Base-by-base conservation (phyloP, 1,284 basidiomycete species). In the Austroboletus rostrupii region DNA sequence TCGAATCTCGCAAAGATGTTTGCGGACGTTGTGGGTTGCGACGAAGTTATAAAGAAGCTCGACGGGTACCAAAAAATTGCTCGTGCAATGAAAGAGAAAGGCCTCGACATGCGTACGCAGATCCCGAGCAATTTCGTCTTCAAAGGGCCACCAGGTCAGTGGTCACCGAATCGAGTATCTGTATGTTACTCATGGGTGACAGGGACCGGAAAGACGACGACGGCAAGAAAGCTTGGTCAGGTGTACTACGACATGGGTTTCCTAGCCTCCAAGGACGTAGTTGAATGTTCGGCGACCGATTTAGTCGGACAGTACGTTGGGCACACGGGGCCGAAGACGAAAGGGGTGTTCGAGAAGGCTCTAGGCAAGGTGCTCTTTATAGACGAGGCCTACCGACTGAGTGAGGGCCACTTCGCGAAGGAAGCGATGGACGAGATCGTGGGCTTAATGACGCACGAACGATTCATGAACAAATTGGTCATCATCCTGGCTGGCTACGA, bases 81-180 rank as follows among this genome's bases (percentile, higher is more conserved):
- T 3, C 59, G 60, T 5, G 64, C 57, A 17, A 71, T 73, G 62
- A 79, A 77, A 56, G 59, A 54, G 6, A 64, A 66, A 20, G 72
- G 72, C 1, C 64, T 69, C 19, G 75, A 81, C 49, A 64, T 72
- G 28, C 71, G 75, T 1, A 67, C 74, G 0, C 65, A 72, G 23
- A 77, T 86, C 19, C 83, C 85, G 1, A 86, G 78, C 7, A 83
- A 75, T 50, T 87, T 85, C 56, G 70, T 87, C 3, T 86, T 87
- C 71, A 86, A 81, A 56, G 84, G 84, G 0, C 84, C 84, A 8
- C 85, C 85, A 57, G 60, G 63, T 66, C 16, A 9, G 63, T 46
- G 5, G 5, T 37, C 7, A 20, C 36, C 19, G 20, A 4, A 3
- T 14, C 11, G 36, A 37, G 36, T 10, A 37, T 19, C 10, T 6